Conservation (phyloP, 2,329 filamentous ascomycete genomes). For the Nemania sp. region DNA sequence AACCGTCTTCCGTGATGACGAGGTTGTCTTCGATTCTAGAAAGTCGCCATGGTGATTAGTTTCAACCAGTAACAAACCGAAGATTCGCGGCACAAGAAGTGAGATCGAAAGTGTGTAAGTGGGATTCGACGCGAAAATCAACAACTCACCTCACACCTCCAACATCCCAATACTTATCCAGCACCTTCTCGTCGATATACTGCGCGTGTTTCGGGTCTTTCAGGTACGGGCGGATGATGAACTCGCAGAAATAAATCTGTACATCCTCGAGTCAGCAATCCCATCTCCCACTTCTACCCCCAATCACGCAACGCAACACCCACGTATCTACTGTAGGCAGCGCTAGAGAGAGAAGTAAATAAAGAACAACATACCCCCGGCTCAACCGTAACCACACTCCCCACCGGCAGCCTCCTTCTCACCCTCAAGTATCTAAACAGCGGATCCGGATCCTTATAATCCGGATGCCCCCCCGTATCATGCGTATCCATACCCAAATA, state of each 20-base stretch:
- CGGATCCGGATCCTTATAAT: slow-evolving; percentile 76
- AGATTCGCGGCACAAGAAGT: too few relatives aligned
- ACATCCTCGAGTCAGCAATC: slow-evolving; percentile 15
- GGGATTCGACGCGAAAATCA: neutral
- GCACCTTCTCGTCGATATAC: slow-evolving; percentile 73
- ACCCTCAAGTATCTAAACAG: slow-evolving; percentile 89
- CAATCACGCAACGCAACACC: too few relatives aligned
- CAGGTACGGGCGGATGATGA: slow-evolving; percentile 82
- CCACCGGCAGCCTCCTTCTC: slow-evolving; percentile 72
- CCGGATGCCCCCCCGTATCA: slow-evolving; percentile 77
- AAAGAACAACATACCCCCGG: slow-evolving; percentile 66
- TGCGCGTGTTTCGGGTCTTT: slow-evolving; percentile 70
- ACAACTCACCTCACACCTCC: slow-evolving; percentile 67
- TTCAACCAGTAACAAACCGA: too few relatives aligned
- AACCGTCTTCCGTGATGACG: slow-evolving; percentile 68
- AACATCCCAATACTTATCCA: slow-evolving; percentile 81
- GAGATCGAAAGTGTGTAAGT: too few relatives aligned
- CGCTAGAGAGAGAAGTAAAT: too few relatives aligned
- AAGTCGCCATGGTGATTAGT: neutral
- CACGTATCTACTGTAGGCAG: too few relatives aligned
- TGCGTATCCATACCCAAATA: slow-evolving; percentile 93
- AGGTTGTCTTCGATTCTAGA: slow-evolving; percentile 69
- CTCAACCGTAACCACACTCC: slow-evolving; percentile 90
- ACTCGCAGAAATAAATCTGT: slow-evolving; percentile 88
- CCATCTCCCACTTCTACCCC: neutral